Evolutionary conservation across 2,329 filamentous ascomycete species (phyloP).

Genomic region (Sporothrix protearum): DNA sequence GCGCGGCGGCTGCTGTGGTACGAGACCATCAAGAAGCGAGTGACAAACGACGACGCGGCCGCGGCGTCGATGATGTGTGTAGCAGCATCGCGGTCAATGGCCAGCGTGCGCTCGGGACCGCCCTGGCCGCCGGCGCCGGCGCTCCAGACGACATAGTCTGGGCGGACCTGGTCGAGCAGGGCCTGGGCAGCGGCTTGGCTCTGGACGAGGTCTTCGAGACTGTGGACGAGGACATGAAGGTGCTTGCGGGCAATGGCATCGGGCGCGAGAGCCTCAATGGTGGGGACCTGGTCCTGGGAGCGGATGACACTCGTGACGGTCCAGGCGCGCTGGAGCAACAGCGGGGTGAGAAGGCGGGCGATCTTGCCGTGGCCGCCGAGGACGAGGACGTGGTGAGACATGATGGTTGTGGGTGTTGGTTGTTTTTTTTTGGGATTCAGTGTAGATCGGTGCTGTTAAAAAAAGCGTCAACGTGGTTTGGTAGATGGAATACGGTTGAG

Average conservation of each 20-base stretch:
- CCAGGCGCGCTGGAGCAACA: constrained; percentile 71
- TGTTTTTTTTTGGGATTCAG: background rate
- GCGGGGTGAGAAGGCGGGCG: constrained; percentile 68
- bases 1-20: constrained; percentile 54
- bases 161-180: constrained; percentile 58
- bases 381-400: constrained; percentile 58
- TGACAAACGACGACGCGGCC: constrained; percentile 43
- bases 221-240: constrained; percentile 65
- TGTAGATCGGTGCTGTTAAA: background rate
- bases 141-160: constrained; percentile 66
- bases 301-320: constrained; percentile 76
- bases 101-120: constrained; percentile 43
- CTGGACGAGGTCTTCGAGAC: constrained; percentile 64
- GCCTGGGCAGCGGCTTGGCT: constrained; percentile 57
- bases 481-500: background rate
- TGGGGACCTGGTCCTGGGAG: constrained; percentile 60
- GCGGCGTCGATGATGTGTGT: constrained; percentile 60
- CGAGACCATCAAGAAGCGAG: constrained; percentile 62
- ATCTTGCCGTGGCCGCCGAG: constrained; percentile 81
- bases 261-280: constrained; percentile 55
- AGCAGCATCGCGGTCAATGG: constrained; percentile 61
- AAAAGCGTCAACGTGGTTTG: background rate
- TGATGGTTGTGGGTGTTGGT: constrained; percentile 24
- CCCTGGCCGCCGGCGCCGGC: constrained; percentile 62
- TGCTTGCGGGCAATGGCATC: constrained; percentile 48